Conservation (phyloP, 768 basidiomycete species). For the Cubamyces sp. region DNA sequence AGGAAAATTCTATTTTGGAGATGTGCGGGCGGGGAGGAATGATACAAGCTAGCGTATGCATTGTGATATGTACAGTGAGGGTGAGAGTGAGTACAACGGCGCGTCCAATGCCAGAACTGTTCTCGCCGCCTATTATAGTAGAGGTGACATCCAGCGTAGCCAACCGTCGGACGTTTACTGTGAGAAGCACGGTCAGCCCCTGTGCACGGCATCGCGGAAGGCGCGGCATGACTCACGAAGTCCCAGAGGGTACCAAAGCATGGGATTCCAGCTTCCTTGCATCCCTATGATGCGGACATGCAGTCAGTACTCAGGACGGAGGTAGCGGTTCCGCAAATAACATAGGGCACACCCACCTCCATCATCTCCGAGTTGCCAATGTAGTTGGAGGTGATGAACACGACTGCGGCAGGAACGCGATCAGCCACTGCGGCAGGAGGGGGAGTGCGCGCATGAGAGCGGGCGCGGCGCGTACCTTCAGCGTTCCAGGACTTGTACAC, state of each 20-base stretch:
- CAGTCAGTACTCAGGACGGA: slow-evolving; percentile 3
- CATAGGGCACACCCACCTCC: slow-evolving; percentile 60
- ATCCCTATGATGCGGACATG: slow-evolving; percentile 19
- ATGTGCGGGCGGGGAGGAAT: not conserved
- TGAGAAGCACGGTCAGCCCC: slow-evolving; percentile 2
- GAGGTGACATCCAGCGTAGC: not conserved
- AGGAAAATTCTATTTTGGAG: slow-evolving; percentile 9
- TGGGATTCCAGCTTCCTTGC: slow-evolving; percentile 29
- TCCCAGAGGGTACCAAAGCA: slow-evolving; percentile 39
- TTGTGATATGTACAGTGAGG: slow-evolving; percentile 19
- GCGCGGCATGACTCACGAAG: slow-evolving; percentile 31
- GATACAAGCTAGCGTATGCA: slow-evolving; percentile 14
- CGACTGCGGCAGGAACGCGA: slow-evolving; percentile 39
- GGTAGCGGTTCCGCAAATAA: not conserved
- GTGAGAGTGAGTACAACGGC: slow-evolving; percentile 10
- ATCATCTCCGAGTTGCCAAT: slow-evolving; percentile 80
- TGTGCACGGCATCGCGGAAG: not conserved
- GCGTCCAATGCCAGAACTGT: slow-evolving; percentile 5
- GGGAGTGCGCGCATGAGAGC: not conserved
- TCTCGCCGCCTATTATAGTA: slow-evolving; percentile 23
- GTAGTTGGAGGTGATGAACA: slow-evolving; percentile 86
- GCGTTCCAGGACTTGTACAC: slow-evolving; percentile 71
- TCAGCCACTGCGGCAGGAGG: slow-evolving; percentile 4
- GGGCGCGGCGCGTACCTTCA: slow-evolving; percentile 48
- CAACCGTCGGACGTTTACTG: slow-evolving; percentile 12